Evolutionary conservation across 1,284 basidiomycete genomes (phyloP).

Genomic region (Papiliotrema terrestris): DNA sequence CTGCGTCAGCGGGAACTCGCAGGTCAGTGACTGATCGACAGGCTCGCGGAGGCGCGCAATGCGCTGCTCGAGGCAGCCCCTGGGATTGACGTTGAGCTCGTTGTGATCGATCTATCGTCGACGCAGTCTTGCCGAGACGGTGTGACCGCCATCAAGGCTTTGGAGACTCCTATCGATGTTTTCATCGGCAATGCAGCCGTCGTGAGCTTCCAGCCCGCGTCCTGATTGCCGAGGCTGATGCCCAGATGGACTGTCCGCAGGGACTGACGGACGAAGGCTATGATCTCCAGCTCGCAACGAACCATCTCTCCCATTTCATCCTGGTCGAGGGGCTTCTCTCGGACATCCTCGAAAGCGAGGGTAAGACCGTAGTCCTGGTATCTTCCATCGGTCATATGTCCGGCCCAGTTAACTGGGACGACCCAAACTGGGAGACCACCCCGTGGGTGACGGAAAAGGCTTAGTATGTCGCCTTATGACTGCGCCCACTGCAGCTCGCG

Average conservation of each 20-base stretch:
- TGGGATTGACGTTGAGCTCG: neutral
- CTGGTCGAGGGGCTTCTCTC: slow-evolving; percentile 23
- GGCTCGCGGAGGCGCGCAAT: slow-evolving; percentile 7
- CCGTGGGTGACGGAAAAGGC: neutral
- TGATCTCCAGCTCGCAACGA: slow-evolving; percentile 34
- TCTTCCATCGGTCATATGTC: slow-evolving; percentile 6
- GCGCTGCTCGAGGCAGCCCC: slow-evolving; percentile 9
- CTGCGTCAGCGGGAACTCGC: no score
- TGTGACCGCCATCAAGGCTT: neutral
- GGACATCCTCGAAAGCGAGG: neutral
- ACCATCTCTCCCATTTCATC: slow-evolving; percentile 33
- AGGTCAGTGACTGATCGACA: neutral
- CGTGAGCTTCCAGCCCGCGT: slow-evolving; percentile 1
- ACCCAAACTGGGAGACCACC: slow-evolving; percentile 5
- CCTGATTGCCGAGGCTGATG: neutral
- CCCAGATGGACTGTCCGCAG: slow-evolving; percentile 20
- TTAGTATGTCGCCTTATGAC: slow-evolving; percentile 4
- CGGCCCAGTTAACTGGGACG: slow-evolving; percentile 13
- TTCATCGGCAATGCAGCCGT: slow-evolving; percentile 34
- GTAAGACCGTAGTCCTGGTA: slow-evolving; percentile 17
- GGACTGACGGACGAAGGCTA: slow-evolving; percentile 22
- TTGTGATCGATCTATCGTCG: slow-evolving; percentile 15
- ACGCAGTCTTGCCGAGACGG: slow-evolving; percentile 7
- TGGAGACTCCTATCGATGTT: slow-evolving; percentile 16
- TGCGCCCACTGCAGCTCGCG: no score